Base-by-base conservation (phyloP, 1,284 basidiomycete genomes). In the Apiotrichum laibachii region DNA sequence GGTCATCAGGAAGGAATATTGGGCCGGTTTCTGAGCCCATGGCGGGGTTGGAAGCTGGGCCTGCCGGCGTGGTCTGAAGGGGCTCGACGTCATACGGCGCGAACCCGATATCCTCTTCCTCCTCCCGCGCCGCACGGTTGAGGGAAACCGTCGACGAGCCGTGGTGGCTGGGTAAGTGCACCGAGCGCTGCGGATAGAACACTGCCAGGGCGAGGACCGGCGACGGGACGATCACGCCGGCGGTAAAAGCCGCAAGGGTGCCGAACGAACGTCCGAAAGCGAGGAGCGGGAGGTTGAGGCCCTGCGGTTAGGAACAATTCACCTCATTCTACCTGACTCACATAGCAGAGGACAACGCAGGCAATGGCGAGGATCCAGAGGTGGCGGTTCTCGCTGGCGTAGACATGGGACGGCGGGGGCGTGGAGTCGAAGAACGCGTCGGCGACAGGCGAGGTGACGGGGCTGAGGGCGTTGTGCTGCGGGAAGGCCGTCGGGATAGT, bases 171-270 rank as follows among this genome's bases (percentile, higher is more conserved):
- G 53, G 12, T n/a, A 22, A 35, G 19, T 2, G 48, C 8, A 21
- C 11, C 48, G 33, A 8, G 33, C 13, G 26, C 19, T 19, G 50
- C 12, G 50, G 39, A 39, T 42, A 68, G 11, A 42, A 52, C 15
- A 43, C 15, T 12, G 62, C 58, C 35, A 72, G 22, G 12, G 57
- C 57, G 46, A 73, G 61, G 10, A 69, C 11, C 7, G 68, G 67
- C 1, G 68, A 56, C 0, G 72, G 70, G 12, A 72, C n/a, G 16
- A 71, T 34, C n/a, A 72, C 39, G 9, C 68, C 63, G 31, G 67
- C 48, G 31, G 71, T 63, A 52, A 66, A 73, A 0, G 70, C 57
- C 18, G 54, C 44, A 2, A 63, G 55, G 7, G 66, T 57, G 4
- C 57, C 56, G 16, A 35, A 51, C 1, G 58, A 54, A 1, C 55